phyloP scores from a whole-genome alignment of 1,284 basidiomycete genomes.

The Paramarasmius palmivorus region DNA sequence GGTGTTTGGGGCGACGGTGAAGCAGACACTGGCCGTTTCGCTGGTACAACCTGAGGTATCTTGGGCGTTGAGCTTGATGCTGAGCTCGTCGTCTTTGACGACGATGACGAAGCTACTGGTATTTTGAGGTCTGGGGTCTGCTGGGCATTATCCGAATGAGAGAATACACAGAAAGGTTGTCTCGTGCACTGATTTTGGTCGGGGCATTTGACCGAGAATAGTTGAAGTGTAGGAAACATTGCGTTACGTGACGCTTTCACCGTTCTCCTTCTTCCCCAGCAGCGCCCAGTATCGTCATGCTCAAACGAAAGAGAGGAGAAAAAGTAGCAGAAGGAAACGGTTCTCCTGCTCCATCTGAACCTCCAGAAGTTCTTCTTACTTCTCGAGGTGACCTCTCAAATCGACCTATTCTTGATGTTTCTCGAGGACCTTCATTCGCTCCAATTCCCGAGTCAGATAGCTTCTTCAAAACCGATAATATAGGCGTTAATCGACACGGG shows the following conservation, averaged over 20 bases:
- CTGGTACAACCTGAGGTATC: constrained; percentile 25
- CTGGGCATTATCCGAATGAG: background rate
- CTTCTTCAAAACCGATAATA: constrained; percentile 66
- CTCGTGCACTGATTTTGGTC: constrained; percentile 1
- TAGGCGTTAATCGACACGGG: constrained; percentile 73
- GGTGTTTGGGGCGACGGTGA: constrained; percentile 23
- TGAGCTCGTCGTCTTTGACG: constrained; percentile 9
- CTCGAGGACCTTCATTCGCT: constrained; percentile 68
- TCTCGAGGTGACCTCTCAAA: constrained; percentile 64
- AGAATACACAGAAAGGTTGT: constrained; percentile 1
- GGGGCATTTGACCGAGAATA: background rate
- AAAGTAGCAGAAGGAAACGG: background rate
- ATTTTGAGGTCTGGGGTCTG: background rate
- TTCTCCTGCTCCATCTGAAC: background rate
- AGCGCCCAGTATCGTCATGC: background rate
- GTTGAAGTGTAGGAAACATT: constrained; percentile 1
- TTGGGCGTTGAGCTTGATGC: constrained; percentile 4
- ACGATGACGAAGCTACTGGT: constrained; percentile 3
- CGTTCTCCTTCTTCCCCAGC: background rate
- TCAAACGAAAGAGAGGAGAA: constrained; percentile 5
- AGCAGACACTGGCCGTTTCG: constrained; percentile 35
- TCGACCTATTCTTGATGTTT: constrained; percentile 67
- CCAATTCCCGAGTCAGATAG: constrained; percentile 53
- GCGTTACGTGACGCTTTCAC: background rate
- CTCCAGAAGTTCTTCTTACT: constrained; percentile 50